These are phyloP conservation scores for Fulvia fulva DNA, from an alignment of 2,329 filamentous ascomycete genomes.

Conservation along the genomic window DNA sequence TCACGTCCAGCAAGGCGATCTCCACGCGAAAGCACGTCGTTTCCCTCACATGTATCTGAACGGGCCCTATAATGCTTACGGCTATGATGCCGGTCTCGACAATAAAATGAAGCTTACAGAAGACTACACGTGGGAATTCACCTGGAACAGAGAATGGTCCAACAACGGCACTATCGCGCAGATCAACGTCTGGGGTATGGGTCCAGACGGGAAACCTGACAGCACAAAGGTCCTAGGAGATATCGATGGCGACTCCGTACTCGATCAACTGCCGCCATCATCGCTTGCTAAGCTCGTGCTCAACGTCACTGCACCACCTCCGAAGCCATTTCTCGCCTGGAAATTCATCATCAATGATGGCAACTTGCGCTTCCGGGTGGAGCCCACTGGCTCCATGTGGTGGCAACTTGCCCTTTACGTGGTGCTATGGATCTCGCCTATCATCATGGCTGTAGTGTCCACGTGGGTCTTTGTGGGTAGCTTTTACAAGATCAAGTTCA, in stretches of 20 bases:
- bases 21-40: conserved; percentile 40
- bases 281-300: conserved; percentile 43
- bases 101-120: conserved; percentile 48
- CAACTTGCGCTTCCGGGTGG: conserved; percentile 46
- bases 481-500: conserved; percentile 61
- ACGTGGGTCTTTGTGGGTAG: conserved; percentile 55
- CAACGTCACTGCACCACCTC: conserved; percentile 52
- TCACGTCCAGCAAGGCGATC: conserved; percentile 57
- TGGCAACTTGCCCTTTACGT: conserved; percentile 52
- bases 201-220: conserved; percentile 58
- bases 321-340: conserved; percentile 54
- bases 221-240: conserved; percentile 56
- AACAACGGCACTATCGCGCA: conserved; percentile 47
- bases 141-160: conserved; percentile 60
- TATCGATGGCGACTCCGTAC: conserved; percentile 54
- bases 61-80: conserved; percentile 59
- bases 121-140: conserved; percentile 51
- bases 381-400: conserved; percentile 51
- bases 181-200: conserved; percentile 62
- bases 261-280: conserved; percentile 58
- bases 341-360: conserved; percentile 52
- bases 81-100: conserved; percentile 56
- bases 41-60: conserved; percentile 62
- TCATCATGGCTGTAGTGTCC: conserved; percentile 46
- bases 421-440: conserved; percentile 51